Evolutionary conservation across 2,329 filamentous ascomycete genomes (phyloP).

Genomic region (Fusarium sp.): DNA sequence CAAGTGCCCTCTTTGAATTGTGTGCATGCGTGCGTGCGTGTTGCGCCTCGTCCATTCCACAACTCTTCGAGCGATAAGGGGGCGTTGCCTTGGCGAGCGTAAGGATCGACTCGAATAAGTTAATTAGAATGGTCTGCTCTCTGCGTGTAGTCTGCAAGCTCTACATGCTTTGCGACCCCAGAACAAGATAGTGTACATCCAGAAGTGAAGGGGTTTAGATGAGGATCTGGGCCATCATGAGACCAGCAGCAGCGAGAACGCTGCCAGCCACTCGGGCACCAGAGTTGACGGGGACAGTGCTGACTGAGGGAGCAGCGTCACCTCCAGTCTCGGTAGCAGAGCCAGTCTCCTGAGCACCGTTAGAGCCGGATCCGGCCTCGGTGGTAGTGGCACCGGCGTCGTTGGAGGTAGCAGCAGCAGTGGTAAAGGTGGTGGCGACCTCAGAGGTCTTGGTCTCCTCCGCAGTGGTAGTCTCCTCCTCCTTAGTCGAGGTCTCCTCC

Average conservation of each 20-base stretch:
- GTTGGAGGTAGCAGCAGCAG: conserved; percentile 23
- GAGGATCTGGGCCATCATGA: conserved; percentile 48
- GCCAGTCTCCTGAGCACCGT: conserved; percentile 19
- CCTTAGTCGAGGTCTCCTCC: conserved; percentile 23
- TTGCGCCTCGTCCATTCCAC: conserved; percentile 22
- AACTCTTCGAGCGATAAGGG: conserved; percentile 28
- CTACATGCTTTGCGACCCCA: conserved; percentile 44
- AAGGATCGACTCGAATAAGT: conserved; percentile 47
- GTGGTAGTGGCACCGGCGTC: conserved; percentile 33
- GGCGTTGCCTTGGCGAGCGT: conserved; percentile 40
- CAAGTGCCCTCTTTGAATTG: conserved; percentile 26
- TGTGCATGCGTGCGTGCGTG: conserved; percentile 16
- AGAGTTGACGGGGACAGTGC: conserved; percentile 40
- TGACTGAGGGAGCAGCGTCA: conserved; percentile 31
- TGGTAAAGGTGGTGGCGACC: conserved; percentile 33
- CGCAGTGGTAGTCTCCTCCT: conserved; percentile 11
- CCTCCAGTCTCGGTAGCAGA: conserved; percentile 22
- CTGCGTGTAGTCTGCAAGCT: conserved; percentile 34
- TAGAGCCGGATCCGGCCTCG: conserved; percentile 18
- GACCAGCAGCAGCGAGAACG: conserved; percentile 44
- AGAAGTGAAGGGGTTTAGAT: conserved; percentile 44
- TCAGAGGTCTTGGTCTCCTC: conserved; percentile 25
- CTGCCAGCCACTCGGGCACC: conserved; percentile 45
- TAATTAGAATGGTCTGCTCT: conserved; percentile 49
- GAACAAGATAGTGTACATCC: conserved; percentile 42